A percentile compares a stretch with the other conserved stretches of the same genome.
phyloP scores from a whole-genome alignment of 2,329 filamentous ascomycete genomes.

The Diaporthe ampelina region DNA sequence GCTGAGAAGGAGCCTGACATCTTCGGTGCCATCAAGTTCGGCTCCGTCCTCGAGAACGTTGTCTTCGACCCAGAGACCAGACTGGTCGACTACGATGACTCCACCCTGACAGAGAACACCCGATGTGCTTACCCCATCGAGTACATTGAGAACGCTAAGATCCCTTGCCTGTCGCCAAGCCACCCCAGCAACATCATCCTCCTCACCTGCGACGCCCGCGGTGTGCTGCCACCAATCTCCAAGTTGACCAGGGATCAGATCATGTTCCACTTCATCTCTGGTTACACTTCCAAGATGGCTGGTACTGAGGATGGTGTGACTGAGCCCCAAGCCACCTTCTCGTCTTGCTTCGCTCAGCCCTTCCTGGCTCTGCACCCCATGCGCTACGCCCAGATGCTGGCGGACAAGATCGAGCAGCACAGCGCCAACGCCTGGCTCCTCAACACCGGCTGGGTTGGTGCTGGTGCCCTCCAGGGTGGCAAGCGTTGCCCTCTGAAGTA shows the following conservation, averaged over 20 bases:
- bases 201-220: slow-evolving; percentile 96
- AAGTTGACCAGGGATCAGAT: slow-evolving; percentile 95
- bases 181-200: slow-evolving; percentile 98
- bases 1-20: slow-evolving; percentile 99
- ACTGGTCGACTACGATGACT: slow-evolving; percentile 94
- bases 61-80: slow-evolving; percentile 94
- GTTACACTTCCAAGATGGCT: slow-evolving; percentile 99
- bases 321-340: slow-evolving; percentile 98
- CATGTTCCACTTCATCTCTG: slow-evolving; percentile 99
- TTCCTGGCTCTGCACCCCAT: slow-evolving; percentile 99
- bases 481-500: slow-evolving; percentile 99
- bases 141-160: slow-evolving; percentile 99
- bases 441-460: slow-evolving; percentile 98
- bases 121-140: slow-evolving; percentile 99
- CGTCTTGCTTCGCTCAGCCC: slow-evolving; percentile 98
- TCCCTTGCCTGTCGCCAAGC: slow-evolving; percentile 88
- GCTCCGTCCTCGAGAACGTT: slow-evolving; percentile 97
- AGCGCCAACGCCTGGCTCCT: slow-evolving; percentile 97
- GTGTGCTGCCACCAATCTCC: slow-evolving; percentile 97
- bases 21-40: slow-evolving; percentile 94
- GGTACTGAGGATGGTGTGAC: slow-evolving; percentile 97
- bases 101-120: slow-evolving; percentile 97
- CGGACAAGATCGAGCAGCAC: slow-evolving; percentile 96
- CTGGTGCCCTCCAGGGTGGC: slow-evolving; percentile 89
- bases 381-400: slow-evolving; percentile 98